Percentiles rank a stretch among this genome's conserved stretches.
Evolutionary conservation across 306 rosid genomes (phyloP).

Genomic region (Carpinus fangiana): DNA sequence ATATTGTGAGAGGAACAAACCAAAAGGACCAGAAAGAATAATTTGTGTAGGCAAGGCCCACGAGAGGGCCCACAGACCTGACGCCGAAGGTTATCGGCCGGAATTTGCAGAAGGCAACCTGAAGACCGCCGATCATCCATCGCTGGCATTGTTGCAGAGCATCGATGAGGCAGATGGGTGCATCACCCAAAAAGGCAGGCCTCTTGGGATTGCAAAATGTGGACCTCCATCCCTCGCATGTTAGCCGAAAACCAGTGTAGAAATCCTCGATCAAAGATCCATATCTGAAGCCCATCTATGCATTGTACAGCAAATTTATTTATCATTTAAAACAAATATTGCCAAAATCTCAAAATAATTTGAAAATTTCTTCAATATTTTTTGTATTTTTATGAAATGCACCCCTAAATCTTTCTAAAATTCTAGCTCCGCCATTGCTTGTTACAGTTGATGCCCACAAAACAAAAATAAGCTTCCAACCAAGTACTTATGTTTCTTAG

Average conservation of each 20-base stretch:
- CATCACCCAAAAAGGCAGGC: conserved; percentile 38
- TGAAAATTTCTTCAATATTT: too few relatives aligned
- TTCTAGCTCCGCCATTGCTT: too few relatives aligned
- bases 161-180: conserved; percentile 39
- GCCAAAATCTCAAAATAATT: too few relatives aligned
- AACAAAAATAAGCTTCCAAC: too few relatives aligned
- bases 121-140: conserved; percentile 34
- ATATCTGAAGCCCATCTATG: conserved; percentile 40
- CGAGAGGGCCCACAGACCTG: conserved; percentile 20
- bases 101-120: conserved; percentile 32
- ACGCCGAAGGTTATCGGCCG: conserved; percentile 30
- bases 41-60: conserved; percentile 38
- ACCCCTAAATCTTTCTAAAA: too few relatives aligned
- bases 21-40: conserved; percentile 25
- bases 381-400: too few relatives aligned
- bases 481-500: too few relatives aligned
- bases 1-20: conserved; percentile 31
- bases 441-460: too few relatives aligned
- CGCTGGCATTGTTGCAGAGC: conserved; percentile 35
- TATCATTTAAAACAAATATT: neutral
- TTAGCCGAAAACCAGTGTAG: conserved; percentile 19
- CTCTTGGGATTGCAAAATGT: conserved; percentile 42
- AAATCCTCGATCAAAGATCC: conserved; percentile 45
- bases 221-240: conserved; percentile 43
- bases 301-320: too few relatives aligned